phyloP scores from a whole-genome alignment of 2,329 filamentous ascomycete genomes.

The Fusarium lateritium region DNA sequence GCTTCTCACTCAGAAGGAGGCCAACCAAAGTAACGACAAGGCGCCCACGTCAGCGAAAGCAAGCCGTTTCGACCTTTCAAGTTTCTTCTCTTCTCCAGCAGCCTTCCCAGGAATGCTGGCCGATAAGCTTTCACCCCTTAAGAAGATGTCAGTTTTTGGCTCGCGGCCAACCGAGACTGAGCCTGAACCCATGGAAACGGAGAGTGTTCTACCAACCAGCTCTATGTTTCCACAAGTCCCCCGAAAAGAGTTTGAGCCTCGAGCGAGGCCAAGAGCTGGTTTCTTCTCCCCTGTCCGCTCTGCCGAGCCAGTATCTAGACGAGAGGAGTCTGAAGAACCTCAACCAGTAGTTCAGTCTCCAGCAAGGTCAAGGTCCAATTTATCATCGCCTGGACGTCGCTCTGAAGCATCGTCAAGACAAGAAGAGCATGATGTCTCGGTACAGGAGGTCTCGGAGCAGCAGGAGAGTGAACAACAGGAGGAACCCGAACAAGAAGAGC shows the following conservation, averaged over 20 bases:
- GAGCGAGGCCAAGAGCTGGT: conserved; percentile 51
- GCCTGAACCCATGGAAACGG: conserved; percentile 39
- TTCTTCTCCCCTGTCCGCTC: conserved; percentile 55
- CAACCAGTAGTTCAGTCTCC: conserved; percentile 53
- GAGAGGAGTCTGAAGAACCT: conserved; percentile 23
- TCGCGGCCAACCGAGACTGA: conserved; percentile 32
- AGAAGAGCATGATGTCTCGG: conserved; percentile 13
- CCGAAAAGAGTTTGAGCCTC: conserved; percentile 53
- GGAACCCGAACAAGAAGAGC: conserved; percentile 47
- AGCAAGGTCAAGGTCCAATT: conserved; percentile 50
- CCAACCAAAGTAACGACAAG: conserved; percentile 26
- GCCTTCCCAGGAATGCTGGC: conserved; percentile 55
- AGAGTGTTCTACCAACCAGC: conserved; percentile 52
- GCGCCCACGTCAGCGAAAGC: conserved; percentile 48
- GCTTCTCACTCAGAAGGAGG: conserved; percentile 55
- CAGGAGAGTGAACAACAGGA: conserved; percentile 5
- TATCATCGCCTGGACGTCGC: conserved; percentile 54
- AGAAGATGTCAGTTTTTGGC: conserved; percentile 38
- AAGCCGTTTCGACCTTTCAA: conserved; percentile 63
- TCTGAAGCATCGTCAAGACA: conserved; percentile 8
- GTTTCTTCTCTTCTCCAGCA: conserved; percentile 72
- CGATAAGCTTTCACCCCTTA: conserved; percentile 51
- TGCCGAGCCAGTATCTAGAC: conserved; percentile 14
- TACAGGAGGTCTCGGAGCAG: conserved; percentile 12
- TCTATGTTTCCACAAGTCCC: conserved; percentile 58